Percentiles rank a stretch among this genome's conserved stretches.
phyloP scores from a whole-genome alignment of 139 green algal genomes.

The Chlorella vulgaris region DNA sequence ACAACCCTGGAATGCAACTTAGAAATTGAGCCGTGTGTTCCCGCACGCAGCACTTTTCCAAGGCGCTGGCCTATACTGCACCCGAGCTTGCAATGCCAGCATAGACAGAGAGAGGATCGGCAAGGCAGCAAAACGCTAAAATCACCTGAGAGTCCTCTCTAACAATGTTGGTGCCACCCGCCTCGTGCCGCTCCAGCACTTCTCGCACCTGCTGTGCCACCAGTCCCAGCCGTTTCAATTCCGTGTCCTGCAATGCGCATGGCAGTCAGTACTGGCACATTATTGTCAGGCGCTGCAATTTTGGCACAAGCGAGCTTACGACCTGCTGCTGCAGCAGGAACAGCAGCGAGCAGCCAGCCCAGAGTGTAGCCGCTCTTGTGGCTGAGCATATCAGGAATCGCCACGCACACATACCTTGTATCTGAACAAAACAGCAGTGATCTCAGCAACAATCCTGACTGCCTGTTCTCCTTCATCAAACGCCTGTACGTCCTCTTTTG shows the following conservation, averaged over 20 bases:
- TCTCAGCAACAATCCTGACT: not conserved
- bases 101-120: no score
- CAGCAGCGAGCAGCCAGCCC: not conserved
- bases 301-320: no score
- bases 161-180: not conserved
- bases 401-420: not conserved
- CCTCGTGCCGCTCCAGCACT: not conserved
- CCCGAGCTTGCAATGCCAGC: no score
- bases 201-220: conserved; percentile 17
- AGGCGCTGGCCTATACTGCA: no score
- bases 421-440: not conserved
- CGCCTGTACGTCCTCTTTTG: not conserved
- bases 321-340: no score
- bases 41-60: not conserved
- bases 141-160: not conserved
- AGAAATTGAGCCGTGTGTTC: not conserved
- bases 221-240: not conserved
- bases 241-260: not conserved
- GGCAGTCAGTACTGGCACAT: not conserved
- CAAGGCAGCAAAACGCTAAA: no score
- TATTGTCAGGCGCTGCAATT: no score
- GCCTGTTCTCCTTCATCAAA: not conserved
- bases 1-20: not conserved
- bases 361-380: not conserved
- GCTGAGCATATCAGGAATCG: not conserved